Conservation (phyloP, 1,284 basidiomycete genomes). For the Lentinus polychrous region DNA sequence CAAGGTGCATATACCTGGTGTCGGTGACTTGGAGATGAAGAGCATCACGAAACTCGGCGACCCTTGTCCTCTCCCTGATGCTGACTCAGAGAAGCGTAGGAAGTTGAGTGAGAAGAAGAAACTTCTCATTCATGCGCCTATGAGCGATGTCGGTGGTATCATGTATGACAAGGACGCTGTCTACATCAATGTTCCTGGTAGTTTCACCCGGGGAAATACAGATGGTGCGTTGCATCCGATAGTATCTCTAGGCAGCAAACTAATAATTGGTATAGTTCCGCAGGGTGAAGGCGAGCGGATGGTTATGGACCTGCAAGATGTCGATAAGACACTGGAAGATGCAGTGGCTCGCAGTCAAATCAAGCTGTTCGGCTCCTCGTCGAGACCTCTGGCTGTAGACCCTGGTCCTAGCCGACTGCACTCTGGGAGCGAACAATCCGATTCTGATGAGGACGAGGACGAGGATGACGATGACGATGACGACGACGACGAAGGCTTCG, state of each 20-base stretch:
- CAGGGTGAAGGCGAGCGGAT: conserved; percentile 94
- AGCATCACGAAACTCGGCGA: conserved; percentile 78
- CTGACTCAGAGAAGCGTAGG: conserved; percentile 87
- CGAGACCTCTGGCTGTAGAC: conserved; percentile 28
- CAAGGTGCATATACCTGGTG: conserved; percentile 94
- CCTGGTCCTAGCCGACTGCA: conserved; percentile 25
- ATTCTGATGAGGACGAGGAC: conserved; percentile 17
- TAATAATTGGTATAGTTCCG: conserved; percentile 35
- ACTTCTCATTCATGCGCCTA: conserved; percentile 89
- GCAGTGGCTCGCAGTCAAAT: conserved; percentile 79
- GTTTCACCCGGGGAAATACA: conserved; percentile 70
- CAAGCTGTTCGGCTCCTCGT: conserved; percentile 80
- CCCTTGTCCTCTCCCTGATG: conserved; percentile 91
- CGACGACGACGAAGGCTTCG: conserved; percentile 22
- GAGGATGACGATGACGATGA: conserved; percentile 16
- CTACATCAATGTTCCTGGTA: conserved; percentile 96
- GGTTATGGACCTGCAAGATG: conserved; percentile 96
- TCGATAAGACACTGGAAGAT: conserved; percentile 77
- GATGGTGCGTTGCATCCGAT: conserved; percentile 37
- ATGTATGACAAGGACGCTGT: conserved; percentile 99
- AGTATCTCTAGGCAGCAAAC: conserved; percentile 1
- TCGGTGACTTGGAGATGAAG: conserved; percentile 80
- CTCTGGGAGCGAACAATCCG: conserved; percentile 9
- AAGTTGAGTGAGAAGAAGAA: conserved; percentile 96
- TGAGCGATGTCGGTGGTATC: conserved; percentile 97